A percentile compares a stretch with the other conserved stretches of the same genome.
phyloP scores from a whole-genome alignment of 1,284 basidiomycete genomes.

The Lentinula novae-zelandiae region DNA sequence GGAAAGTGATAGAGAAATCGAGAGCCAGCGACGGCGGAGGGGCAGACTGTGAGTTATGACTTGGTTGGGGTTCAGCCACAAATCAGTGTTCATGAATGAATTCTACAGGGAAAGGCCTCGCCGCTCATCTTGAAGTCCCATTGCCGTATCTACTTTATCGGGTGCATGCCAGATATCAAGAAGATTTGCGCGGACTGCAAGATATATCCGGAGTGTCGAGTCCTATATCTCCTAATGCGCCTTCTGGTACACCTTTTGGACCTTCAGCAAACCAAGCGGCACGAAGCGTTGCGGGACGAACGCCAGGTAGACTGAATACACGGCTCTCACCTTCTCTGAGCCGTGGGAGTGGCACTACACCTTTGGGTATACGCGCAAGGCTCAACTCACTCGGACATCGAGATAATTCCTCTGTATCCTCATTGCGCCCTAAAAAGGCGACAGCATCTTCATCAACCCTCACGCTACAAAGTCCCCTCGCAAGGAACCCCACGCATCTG shows the following conservation, averaged over 20 bases:
- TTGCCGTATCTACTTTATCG: constrained; percentile 78
- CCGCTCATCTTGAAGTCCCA: constrained; percentile 72
- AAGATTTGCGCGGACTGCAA: constrained; percentile 73
- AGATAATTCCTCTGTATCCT: constrained; percentile 23
- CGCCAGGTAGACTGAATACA: constrained; percentile 11
- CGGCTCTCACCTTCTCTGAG: constrained; percentile 34
- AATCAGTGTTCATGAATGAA: neutral
- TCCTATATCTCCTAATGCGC: constrained; percentile 32
- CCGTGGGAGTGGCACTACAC: constrained; percentile 34
- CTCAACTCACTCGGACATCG: constrained; percentile 59
- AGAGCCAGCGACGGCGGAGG: constrained; percentile 62
- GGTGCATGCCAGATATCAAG: constrained; percentile 74
- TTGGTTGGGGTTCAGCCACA: neutral
- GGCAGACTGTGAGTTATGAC: constrained; percentile 64
- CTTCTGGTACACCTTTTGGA: constrained; percentile 20
- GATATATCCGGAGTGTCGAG: constrained; percentile 59
- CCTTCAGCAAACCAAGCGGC: neutral
- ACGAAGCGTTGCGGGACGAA: constrained; percentile 11
- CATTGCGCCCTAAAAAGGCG: constrained; percentile 39
- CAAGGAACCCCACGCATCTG: constrained; percentile 30
- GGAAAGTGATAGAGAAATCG: constrained; percentile 78
- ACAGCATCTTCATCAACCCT: constrained; percentile 61
- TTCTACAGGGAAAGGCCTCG: constrained; percentile 69
- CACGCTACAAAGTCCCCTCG: constrained; percentile 50
- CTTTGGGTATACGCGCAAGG: constrained; percentile 62